phyloP scores from a whole-genome alignment of 352 stramenopile species.

The Thraustochytrium striatum region DNA sequence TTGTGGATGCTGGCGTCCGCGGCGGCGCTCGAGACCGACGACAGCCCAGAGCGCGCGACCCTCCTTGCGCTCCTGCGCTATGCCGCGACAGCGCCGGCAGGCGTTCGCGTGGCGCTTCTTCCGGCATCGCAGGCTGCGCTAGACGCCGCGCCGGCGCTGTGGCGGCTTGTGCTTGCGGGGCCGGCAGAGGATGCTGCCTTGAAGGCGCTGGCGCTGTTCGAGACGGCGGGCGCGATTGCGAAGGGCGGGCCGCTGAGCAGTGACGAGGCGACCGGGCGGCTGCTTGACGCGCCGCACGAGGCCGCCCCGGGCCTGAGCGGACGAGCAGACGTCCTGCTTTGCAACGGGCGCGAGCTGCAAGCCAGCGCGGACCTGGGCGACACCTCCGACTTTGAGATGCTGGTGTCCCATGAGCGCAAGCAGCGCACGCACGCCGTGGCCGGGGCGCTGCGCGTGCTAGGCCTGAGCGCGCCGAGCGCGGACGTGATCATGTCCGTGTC shows the following conservation, averaged over 20 bases:
- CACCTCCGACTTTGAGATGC: not conserved
- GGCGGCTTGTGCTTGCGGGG: not conserved
- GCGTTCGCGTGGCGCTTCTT: not conserved
- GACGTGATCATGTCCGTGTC: constrained; percentile 9
- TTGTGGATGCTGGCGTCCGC: not conserved
- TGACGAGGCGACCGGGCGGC: too few species aligned
- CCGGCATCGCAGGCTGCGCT: not conserved
- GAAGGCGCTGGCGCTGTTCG: not conserved
- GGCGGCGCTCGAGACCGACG: not conserved
- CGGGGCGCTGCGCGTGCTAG: constrained; percentile 64
- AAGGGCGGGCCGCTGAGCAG: too few species aligned
- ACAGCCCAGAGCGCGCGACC: not conserved
- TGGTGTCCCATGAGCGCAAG: constrained; percentile 7
- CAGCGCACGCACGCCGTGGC: constrained; percentile 60
- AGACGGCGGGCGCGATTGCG: not conserved
- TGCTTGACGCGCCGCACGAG: too few species aligned
- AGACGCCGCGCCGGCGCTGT: not conserved
- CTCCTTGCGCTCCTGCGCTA: not conserved
- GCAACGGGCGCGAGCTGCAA: too few species aligned
- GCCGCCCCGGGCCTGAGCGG: too few species aligned
- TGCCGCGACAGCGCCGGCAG: not conserved
- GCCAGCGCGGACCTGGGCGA: too few species aligned
- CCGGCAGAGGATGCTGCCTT: not conserved
- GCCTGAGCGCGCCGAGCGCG: constrained; percentile 51
- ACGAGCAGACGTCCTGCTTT: too few species aligned